Conservation (phyloP, 805 yeast genomes). For the Ogataea degrootiae region DNA sequence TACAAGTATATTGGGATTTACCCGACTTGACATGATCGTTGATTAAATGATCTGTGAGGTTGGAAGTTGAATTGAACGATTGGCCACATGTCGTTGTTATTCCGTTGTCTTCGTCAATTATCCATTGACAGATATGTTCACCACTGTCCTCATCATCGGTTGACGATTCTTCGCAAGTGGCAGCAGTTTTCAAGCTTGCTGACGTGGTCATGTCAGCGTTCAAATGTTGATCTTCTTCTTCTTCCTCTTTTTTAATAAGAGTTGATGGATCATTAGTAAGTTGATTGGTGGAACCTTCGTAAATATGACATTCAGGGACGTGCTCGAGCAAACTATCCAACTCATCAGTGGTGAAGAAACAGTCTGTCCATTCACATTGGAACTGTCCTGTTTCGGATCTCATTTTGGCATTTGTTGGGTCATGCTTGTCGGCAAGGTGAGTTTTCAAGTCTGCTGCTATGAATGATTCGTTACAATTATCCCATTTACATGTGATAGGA, state of each 20-base stretch:
- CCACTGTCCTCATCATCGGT: constrained; percentile 8
- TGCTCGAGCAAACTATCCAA: constrained; percentile 56
- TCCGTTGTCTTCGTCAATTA: constrained; percentile 7
- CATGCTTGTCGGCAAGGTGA: constrained; percentile 50
- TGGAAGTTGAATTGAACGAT: constrained; percentile 48
- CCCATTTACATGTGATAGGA: constrained; percentile 58
- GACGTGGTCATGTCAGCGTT: background rate
- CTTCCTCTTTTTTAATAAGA: background rate
- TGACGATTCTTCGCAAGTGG: background rate
- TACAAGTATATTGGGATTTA: constrained; percentile 61
- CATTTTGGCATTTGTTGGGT: constrained; percentile 12
- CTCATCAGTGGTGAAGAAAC: constrained; percentile 54
- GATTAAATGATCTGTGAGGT: constrained; percentile 67
- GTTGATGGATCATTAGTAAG: too few species aligned
- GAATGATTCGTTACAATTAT: constrained; percentile 43
- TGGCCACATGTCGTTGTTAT: constrained; percentile 38
- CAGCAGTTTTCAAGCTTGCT: background rate
- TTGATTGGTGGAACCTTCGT: too few species aligned
- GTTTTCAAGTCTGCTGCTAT: constrained; percentile 39
- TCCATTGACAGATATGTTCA: constrained; percentile 37
- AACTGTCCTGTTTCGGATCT: constrained; percentile 9
- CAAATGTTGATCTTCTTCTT: background rate
- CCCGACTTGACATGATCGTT: constrained; percentile 71
- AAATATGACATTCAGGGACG: constrained; percentile 33
- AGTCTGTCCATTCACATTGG: constrained; percentile 74